phyloP scores from a whole-genome alignment of 1,284 basidiomycete genomes.

The Baeospora myosura region DNA sequence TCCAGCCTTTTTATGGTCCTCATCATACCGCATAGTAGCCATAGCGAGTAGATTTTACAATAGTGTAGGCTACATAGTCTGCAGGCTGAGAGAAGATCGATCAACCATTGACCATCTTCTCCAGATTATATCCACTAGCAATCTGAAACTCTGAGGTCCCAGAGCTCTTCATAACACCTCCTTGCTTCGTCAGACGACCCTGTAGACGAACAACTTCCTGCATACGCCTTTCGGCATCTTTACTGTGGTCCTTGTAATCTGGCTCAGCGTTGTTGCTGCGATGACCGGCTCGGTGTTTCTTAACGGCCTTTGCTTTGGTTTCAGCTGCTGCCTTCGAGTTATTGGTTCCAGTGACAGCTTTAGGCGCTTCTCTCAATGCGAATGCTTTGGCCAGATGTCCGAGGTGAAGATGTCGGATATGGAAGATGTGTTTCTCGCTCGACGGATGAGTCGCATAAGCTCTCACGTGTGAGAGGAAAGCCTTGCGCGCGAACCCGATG shows the following conservation, averaged over 20 bases:
- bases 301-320: constrained; percentile 11
- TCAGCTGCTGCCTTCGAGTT: constrained; percentile 18
- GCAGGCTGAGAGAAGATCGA: no score
- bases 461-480: constrained; percentile 88
- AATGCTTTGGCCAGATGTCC: constrained; percentile 97
- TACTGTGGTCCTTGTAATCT: constrained; percentile 41
- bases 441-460: constrained; percentile 97
- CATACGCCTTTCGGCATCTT: constrained; percentile 79
- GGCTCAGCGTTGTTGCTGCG: constrained; percentile 27
- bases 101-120: constrained; percentile 67
- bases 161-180: constrained; percentile 71
- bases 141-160: constrained; percentile 82
- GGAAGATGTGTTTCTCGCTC: constrained; percentile 93
- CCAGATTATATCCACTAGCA: constrained; percentile 59
- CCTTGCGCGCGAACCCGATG: constrained; percentile 71
- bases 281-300: constrained; percentile 16
- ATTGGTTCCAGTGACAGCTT: constrained; percentile 40
- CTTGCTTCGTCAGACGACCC: constrained; percentile 76
- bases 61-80: no score
- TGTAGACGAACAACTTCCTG: constrained; percentile 79
- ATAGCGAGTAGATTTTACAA: no score
- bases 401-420: constrained; percentile 87
- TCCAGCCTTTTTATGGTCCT: no score
- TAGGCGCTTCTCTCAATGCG: constrained; percentile 89
- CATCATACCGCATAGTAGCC: no score